Evolutionary conservation across 2,329 filamentous ascomycete species (phyloP).

Genomic region (Scolecobasidium constrictum): DNA sequence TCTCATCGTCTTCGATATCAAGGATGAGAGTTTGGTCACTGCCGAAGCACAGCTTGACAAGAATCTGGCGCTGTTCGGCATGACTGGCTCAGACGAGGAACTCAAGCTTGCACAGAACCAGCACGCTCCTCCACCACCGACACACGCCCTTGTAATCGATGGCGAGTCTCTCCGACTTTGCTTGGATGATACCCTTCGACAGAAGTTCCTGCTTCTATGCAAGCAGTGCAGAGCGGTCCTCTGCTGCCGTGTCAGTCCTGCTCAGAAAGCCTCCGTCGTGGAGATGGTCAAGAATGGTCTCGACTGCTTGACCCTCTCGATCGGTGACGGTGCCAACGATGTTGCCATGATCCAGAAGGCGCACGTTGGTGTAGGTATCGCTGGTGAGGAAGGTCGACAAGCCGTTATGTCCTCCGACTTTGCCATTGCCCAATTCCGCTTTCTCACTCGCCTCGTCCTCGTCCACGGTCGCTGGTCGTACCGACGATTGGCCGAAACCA

Average conservation of each 20-base stretch:
- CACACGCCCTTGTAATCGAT: conserved; percentile 89
- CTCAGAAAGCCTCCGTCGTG: conserved; percentile 95
- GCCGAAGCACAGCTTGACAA: conserved; percentile 65
- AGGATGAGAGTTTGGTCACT: conserved; percentile 56
- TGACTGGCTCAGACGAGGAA: conserved; percentile 80
- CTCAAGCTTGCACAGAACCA: conserved; percentile 66
- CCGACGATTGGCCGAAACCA: conserved; percentile 79
- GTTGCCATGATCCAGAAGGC: conserved; percentile 98
- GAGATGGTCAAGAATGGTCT: conserved; percentile 89
- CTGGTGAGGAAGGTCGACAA: conserved; percentile 82
- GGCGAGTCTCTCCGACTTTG: conserved; percentile 87
- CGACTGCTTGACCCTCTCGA: conserved; percentile 90
- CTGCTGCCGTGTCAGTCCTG: conserved; percentile 93
- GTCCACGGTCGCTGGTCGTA: conserved; percentile 98
- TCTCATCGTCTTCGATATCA: conserved; percentile 76
- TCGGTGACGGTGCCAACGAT: conserved; percentile 91
- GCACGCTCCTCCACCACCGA: conserved; percentile 76
- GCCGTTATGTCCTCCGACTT: conserved; percentile 96
- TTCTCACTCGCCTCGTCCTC: conserved; percentile 70
- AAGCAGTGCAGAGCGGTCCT: conserved; percentile 95
- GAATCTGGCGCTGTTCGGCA: conserved; percentile 59
- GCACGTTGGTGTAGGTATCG: conserved; percentile 92
- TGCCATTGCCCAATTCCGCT: conserved; percentile 88
- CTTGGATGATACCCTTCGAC: conserved; percentile 68
- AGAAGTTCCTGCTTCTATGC: conserved; percentile 89